Conservation (phyloP, 495 filamentous ascomycete species). For the Penicillium subrubescens region DNA sequence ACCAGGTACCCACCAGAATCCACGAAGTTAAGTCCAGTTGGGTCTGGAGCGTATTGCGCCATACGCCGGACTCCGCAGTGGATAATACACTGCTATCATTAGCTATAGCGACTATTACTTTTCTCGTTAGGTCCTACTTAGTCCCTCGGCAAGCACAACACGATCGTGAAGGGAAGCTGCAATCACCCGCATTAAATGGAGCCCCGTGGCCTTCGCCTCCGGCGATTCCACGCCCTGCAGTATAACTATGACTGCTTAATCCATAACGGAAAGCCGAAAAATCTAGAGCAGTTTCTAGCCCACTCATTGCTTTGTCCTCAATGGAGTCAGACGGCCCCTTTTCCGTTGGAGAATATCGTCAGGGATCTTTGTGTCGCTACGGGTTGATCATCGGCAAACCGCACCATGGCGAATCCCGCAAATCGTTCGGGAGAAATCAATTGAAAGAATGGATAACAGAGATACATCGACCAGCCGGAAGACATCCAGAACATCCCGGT, state of each 20-base stretch:
- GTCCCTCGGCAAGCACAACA: not conserved
- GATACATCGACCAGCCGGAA: slow-evolving; percentile 17
- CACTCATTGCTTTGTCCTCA: not conserved
- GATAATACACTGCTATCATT: not conserved
- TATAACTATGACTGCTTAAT: not conserved
- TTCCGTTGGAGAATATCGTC: not conserved
- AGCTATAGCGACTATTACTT: not conserved
- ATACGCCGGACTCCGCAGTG: slow-evolving; percentile 18
- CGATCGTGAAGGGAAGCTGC: slow-evolving; percentile 6
- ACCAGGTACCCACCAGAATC: not conserved
- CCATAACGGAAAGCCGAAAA: not conserved
- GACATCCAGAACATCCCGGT: slow-evolving; percentile 7
- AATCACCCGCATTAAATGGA: slow-evolving; percentile 29
- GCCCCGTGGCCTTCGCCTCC: slow-evolving; percentile 6
- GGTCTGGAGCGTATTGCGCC: slow-evolving; percentile 21
- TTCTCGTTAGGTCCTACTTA: not conserved
- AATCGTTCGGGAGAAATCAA: not conserved
- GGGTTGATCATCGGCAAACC: slow-evolving; percentile 12
- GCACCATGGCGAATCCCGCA: slow-evolving; percentile 19
- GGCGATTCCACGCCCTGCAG: not conserved
- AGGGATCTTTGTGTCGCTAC: not conserved
- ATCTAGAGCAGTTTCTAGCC: not conserved
- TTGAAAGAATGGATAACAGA: not conserved
- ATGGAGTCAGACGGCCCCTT: not conserved
- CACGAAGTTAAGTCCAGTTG: not conserved